These are phyloP conservation scores for Diaporthe ampelina DNA, from an alignment of 2,329 filamentous ascomycete species.

Conservation along the genomic window DNA sequence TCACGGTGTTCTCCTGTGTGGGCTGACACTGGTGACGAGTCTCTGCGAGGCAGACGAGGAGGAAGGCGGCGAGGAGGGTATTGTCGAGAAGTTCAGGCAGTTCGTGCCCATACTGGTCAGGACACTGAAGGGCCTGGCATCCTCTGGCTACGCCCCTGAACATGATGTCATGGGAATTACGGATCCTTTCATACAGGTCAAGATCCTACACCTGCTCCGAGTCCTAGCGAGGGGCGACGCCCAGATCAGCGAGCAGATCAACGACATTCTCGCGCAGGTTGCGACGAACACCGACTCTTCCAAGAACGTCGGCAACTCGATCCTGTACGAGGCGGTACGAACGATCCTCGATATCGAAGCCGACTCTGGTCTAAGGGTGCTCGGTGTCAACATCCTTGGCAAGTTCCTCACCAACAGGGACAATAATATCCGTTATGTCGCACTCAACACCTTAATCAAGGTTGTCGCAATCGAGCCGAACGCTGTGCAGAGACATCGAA, in stretches of 20 bases:
- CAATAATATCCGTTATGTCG: slow-evolving; percentile 99
- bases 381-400: slow-evolving; percentile 97
- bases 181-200: slow-evolving; percentile 97
- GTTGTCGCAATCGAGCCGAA: slow-evolving; percentile 98
- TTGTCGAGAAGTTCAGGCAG: slow-evolving; percentile 91
- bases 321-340: slow-evolving; percentile 95
- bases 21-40: slow-evolving; percentile 89
- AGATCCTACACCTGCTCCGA: slow-evolving; percentile 88
- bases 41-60: slow-evolving; percentile 96
- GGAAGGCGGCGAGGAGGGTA: slow-evolving; percentile 89
- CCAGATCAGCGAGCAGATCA: slow-evolving; percentile 95
- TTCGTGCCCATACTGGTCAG: slow-evolving; percentile 89
- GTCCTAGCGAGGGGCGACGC: slow-evolving; percentile 89
- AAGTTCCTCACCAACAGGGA: slow-evolving; percentile 99
- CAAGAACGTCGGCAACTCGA: slow-evolving; percentile 98
- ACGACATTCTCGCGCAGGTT: slow-evolving; percentile 97
- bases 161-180: slow-evolving; percentile 99
- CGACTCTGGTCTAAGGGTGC: slow-evolving; percentile 91
- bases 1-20: slow-evolving; percentile 94
- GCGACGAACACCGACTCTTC: slow-evolving; percentile 98
- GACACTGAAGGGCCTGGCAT: slow-evolving; percentile 91
- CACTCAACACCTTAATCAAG: slow-evolving; percentile 96
- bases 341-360: slow-evolving; percentile 99
- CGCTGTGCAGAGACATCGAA: slow-evolving; percentile 95
- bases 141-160: slow-evolving; percentile 96